phyloP scores from a whole-genome alignment of 768 basidiomycete genomes.

The Suillus subaureus region DNA sequence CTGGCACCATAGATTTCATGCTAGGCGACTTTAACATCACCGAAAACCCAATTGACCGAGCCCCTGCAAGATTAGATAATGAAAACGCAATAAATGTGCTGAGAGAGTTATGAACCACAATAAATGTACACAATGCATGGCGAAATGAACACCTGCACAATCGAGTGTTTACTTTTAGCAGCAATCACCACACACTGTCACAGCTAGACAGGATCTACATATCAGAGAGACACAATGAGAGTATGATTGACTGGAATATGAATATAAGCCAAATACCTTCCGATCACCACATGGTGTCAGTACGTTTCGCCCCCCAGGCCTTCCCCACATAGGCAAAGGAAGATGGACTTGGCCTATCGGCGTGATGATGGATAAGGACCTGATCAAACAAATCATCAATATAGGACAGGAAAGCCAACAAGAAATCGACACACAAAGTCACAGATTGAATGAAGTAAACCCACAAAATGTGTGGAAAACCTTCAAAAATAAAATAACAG shows the following conservation, averaged over 20 bases:
- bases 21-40: neutral
- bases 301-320: neutral
- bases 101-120: neutral
- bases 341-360: neutral
- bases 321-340: neutral
- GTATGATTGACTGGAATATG: neutral
- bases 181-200: neutral
- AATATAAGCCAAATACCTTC: neutral
- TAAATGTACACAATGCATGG: neutral
- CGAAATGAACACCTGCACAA: neutral
- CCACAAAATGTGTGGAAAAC: neutral
- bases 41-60: constrained; percentile 1
- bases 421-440: too few relatives aligned
- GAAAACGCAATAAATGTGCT: constrained; percentile 13
- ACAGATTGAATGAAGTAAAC: too few relatives aligned
- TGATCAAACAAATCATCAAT: too few relatives aligned
- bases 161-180: neutral
- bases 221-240: neutral
- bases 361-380: too few relatives aligned
- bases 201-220: neutral
- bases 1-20: too few relatives aligned
- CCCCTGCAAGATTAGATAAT: neutral
- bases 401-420: too few relatives aligned
- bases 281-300: neutral
- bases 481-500: neutral